Evolutionary conservation across 768 basidiomycete species (phyloP).

Genomic region (Amylocystis lapponica): DNA sequence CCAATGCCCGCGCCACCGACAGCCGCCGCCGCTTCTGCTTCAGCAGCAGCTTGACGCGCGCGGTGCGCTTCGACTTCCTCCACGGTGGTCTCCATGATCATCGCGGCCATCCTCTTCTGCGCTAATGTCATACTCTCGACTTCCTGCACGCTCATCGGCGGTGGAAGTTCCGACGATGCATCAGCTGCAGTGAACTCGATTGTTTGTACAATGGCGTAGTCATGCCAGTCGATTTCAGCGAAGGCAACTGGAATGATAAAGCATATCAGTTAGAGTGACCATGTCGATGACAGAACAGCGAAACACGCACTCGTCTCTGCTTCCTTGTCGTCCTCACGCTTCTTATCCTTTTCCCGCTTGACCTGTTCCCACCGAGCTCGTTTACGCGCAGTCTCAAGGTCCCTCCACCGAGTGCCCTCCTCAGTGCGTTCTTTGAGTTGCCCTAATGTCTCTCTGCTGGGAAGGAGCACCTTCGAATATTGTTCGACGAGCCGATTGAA

Average conservation of each 20-base stretch:
- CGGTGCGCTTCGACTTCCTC: constrained; percentile 83
- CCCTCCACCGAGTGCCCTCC: constrained; percentile 67
- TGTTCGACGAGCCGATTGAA: constrained; percentile 98
- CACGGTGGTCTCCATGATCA: constrained; percentile 94
- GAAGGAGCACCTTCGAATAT: constrained; percentile 86
- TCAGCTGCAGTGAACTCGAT: constrained; percentile 96
- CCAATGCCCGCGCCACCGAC: constrained; percentile 58
- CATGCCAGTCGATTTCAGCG: constrained; percentile 99
- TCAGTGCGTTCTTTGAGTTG: constrained; percentile 61
- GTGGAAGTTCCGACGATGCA: constrained; percentile 83
- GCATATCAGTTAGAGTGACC: background rate
- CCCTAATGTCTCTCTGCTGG: constrained; percentile 68
- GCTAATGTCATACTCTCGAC: constrained; percentile 95
- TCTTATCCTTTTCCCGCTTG: constrained; percentile 80
- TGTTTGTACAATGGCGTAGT: constrained; percentile 96
- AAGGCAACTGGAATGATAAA: constrained; percentile 61
- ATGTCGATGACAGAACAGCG: too few relatives aligned
- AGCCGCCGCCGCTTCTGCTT: constrained; percentile 79
- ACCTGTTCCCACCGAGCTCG: constrained; percentile 88
- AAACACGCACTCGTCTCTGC: constrained; percentile 74
- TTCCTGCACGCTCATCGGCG: constrained; percentile 94
- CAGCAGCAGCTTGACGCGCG: constrained; percentile 78
- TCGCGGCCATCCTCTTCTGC: constrained; percentile 96
- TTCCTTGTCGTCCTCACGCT: constrained; percentile 85
- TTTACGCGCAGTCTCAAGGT: constrained; percentile 67